Base-by-base conservation (phyloP, 1,139 yeast genomes). In the Suhomyces guaymorum region DNA sequence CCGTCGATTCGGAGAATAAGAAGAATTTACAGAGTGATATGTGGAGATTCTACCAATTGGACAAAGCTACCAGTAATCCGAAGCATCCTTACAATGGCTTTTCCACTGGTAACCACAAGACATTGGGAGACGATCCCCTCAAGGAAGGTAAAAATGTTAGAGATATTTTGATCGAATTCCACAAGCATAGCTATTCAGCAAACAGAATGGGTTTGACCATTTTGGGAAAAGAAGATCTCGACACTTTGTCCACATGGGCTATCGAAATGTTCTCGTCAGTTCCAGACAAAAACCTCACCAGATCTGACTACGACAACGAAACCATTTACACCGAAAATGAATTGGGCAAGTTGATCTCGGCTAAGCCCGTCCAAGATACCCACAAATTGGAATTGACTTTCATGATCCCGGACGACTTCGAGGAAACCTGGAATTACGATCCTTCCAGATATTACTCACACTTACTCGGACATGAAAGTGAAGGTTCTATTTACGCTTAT, bases 1-100 rank as follows among this genome's bases (percentile, higher is more conserved):
- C 97, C 3, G 97, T 92, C 11, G 97, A 92, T 58, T 85, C 95
- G 17, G 98, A 92, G 60, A 88, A 92, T 63, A 90, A 89, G 58
- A 92, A 92, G 64, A 92, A 92, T 55, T 68, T 92, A 37, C 97
- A 92, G 59, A 84, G 76, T 56, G 98, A 92, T 57, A 57, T 66
- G 38, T 89, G 97, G 97, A 76, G 98, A 49, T 63, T 88, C 33
- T 82, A 82, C 51, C 97, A 92, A 61, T 70, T 92, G 39, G 92
- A 86, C 38, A 84, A 87, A 57, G 72, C 80, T 38, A 66, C 83
- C 26, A 72, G 92, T 15, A 88, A 85, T 55, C 77, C 79, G 1
- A 52, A 61, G 0, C 97, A 84, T 57, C 92, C 94, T 0, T 82
- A 73, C 53, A 77, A 78, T 49, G 83, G 83, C 29, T 84, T 84